Base-by-base conservation (phyloP, 345 rosid genomes). In the Brassica incana region DNA sequence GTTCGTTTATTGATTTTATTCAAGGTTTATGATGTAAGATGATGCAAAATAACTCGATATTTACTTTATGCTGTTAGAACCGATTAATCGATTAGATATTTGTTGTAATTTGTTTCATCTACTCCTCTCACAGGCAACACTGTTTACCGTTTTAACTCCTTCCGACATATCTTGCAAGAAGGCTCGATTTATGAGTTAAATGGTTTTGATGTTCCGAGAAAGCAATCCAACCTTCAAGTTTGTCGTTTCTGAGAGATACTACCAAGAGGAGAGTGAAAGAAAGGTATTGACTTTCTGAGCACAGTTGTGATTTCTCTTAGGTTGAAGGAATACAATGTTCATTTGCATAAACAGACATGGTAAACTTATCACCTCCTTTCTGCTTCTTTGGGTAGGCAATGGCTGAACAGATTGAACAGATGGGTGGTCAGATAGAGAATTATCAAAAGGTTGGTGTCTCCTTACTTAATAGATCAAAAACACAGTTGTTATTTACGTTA, bases 261-360 rank as follows among this genome's bases (percentile, higher is more conserved):
- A 87, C 78, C 99, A 93, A 74, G 99, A 96, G 87, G 99, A 96
- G 85, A 88, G 87, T 80, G 99, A 96, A 80, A 88, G 84, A 79
- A 96, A 96, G 99, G 99, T 96, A 83, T 25, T 45, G 32, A 20
- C 10, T 36, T 60, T 50, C 12, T 76, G 63, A 32, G 11, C 61
- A 73, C 38, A 45, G 33, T 36, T 69, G 38, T 12, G 52, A 20
- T 48, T 20, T 69, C 2, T 74, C 40, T 3, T 43, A 30, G 11
- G 27, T 60, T 67, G 70, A 74, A 72, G 67, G 61, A 72, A 72
- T 5, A 29, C 16, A 66, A 43, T 56, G 69, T 54, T 59, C 36
- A 8, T 63, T 25, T 36, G 23, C 45, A 48, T 45, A 8, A 20
- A 20, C 23, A 68, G 20, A 43, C 15, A 3, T 18, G 20, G 33